phyloP scores from a whole-genome alignment of 805 yeast genomes.

The Saccharomycopsis oosterbeekiorum region DNA sequence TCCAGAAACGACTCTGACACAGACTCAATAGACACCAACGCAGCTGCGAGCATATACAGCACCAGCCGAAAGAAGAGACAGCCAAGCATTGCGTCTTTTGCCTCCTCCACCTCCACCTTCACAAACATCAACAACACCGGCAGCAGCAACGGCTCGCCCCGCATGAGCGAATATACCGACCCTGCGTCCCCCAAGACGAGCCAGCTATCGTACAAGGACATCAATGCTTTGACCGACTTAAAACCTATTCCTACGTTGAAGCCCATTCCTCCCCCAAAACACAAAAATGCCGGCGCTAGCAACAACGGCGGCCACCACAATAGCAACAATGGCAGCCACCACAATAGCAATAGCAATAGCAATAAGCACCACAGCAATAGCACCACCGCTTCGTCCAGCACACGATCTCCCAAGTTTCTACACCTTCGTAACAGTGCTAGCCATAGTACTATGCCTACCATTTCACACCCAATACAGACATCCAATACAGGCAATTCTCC shows the following conservation, averaged over 20 bases:
- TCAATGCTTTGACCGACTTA: conserved; percentile 17
- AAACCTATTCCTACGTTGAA: conserved; percentile 17
- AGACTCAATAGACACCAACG: conserved; percentile 2
- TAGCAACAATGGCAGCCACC: neutral
- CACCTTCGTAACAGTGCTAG: neutral
- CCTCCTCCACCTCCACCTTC: conserved; percentile 1
- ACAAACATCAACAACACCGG: conserved; percentile 4
- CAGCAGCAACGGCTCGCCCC: neutral
- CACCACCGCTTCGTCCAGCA: neutral
- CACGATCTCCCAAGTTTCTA: neutral
- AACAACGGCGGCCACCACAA: neutral
- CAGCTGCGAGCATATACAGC: neutral
- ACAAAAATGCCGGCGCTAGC: neutral
- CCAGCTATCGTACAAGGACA: conserved; percentile 15
- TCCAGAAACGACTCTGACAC: conserved; percentile 13
- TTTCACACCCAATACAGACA: neutral
- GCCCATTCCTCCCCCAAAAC: neutral
- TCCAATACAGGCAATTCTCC: neutral
- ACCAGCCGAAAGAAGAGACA: conserved; percentile 5
- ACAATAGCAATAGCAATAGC: neutral
- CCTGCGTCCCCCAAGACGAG: conserved; percentile 9
- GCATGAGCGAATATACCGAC: neutral
- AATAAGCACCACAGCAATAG: neutral
- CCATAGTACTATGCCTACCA: neutral
- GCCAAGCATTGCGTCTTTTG: conserved; percentile 7